Conservation (phyloP, 371 early-diverging fungal genomes). For the Rhizopus stolonifer region DNA sequence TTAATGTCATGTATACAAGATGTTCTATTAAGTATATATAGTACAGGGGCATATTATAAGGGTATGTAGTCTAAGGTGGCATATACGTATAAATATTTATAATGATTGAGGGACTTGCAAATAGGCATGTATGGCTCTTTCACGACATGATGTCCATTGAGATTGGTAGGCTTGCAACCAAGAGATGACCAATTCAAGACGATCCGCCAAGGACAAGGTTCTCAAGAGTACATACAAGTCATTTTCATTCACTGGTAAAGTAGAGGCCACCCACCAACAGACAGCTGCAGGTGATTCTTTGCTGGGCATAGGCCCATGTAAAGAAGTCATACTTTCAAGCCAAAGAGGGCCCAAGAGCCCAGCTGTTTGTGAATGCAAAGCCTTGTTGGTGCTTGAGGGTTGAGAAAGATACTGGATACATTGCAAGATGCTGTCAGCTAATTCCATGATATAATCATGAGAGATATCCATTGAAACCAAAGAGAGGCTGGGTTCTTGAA, state of each 20-base stretch:
- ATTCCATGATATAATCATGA: constrained; percentile 7
- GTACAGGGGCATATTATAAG: too few species aligned
- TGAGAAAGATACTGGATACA: constrained; percentile 16
- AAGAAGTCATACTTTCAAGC: constrained; percentile 17
- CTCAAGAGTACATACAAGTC: constrained; percentile 18
- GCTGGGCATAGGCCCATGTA: constrained; percentile 24
- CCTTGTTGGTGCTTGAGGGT: background rate
- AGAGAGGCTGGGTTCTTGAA: constrained; percentile 7
- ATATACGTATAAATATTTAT: too few species aligned
- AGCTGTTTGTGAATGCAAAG: constrained; percentile 20
- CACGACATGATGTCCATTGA: constrained; percentile 27
- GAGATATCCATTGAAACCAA: background rate
- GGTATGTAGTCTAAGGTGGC: too few species aligned
- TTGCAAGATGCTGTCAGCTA: constrained; percentile 17
- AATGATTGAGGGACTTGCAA: constrained; percentile 11
- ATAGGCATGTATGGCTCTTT: constrained; percentile 22
- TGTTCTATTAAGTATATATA: too few species aligned
- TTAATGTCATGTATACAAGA: too few species aligned
- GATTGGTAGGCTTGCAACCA: constrained; percentile 23
- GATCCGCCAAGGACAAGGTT: constrained; percentile 19
- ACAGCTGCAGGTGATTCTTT: constrained; percentile 18
- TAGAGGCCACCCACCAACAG: constrained; percentile 27
- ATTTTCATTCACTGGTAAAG: constrained; percentile 10
- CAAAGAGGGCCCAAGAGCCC: constrained; percentile 29
- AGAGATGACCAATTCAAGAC: constrained; percentile 20